phyloP scores from a whole-genome alignment of 208 protist genomes.

The Balamuthia mandrillaris region DNA sequence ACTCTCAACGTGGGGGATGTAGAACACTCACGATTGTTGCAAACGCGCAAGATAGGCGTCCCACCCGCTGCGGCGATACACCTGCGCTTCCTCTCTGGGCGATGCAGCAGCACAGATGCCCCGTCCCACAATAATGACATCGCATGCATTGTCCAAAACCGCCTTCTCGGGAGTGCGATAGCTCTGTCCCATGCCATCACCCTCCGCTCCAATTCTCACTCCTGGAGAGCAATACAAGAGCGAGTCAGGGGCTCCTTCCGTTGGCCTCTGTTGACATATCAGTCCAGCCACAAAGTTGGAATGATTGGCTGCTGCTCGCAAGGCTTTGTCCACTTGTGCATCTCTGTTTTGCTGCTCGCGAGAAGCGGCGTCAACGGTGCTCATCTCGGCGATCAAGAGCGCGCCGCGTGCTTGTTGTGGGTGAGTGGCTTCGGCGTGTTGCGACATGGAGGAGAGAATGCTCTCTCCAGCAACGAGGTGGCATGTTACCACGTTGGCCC shows the following conservation, averaged over 20 bases:
- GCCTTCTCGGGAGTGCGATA: conserved; percentile 38
- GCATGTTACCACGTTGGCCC: conserved; percentile 71
- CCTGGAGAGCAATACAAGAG: conserved; percentile 35
- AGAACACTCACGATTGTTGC: too few species aligned
- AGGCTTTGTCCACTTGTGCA: conserved; percentile 3
- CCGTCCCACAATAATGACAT: conserved; percentile 78
- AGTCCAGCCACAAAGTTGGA: conserved; percentile 76
- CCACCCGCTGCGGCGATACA: too few species aligned
- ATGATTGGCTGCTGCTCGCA: conserved; percentile 40
- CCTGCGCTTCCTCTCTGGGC: too few species aligned
- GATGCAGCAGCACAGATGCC: conserved; percentile 64
- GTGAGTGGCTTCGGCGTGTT: conserved; percentile 24
- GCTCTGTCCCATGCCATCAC: conserved; percentile 29
- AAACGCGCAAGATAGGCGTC: too few species aligned
- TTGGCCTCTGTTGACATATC: conserved; percentile 60
- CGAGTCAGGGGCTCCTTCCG: conserved; percentile 3
- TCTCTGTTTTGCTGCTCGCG: conserved; percentile 16
- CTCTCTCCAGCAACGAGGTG: conserved; percentile 60
- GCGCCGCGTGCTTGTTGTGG: conserved; percentile 22
- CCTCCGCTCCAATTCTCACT: conserved; percentile 10
- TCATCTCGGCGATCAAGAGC: conserved; percentile 38
- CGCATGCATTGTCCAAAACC: conserved; percentile 46
- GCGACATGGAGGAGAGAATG: conserved; percentile 26
- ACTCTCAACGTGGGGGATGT: too few species aligned
- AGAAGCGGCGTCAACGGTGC: conserved; percentile 31